Base-by-base conservation (phyloP, 129 eudicot species). In the Flaveria bidentis region DNA sequence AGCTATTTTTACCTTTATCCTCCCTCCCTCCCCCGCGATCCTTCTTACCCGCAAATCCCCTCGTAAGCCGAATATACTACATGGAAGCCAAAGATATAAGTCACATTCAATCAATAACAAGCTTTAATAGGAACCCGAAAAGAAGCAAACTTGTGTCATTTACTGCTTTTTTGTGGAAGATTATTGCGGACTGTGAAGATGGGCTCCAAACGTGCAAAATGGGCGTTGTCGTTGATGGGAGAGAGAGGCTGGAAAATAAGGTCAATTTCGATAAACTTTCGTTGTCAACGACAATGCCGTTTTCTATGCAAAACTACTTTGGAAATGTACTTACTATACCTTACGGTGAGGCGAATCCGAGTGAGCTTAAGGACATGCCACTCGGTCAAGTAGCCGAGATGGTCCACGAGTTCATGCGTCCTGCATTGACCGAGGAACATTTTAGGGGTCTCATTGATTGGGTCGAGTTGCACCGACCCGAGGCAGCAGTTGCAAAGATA, bases 281-380 rank as follows among this genome's bases (percentile, higher is more conserved):
- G 12, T 81, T 82, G 69, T 62, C 82, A 3, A 80, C 66, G 14
- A 65, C 83, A 18, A 80, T 42, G 53, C 20, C 76, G 18, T 74
- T 9, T 62, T 71, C 82, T 7, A 74, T 85, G 83, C 56, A 76
- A 42, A 58, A 74, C 76, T 87, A 89, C 75, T 89, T 89, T 65
- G 96, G 96, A 36, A 89, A 89, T 33, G 90, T 89, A 0, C 76
- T 87, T 44, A 85, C 96, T 10, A 33, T 87, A 13, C 96, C 96
- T 0, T 85, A 73, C 28, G 83, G 80, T 1, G 88, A 83, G 25
- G 80, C 78, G 16, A 64, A 69, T 14, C 61, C 49, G 0, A 72
- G 66, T 1, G 88, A 72, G 41, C 85, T 89, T 13, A 71, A 69
- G 46, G 39, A 44, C 14, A 76, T 66, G 84, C 11, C 89, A 60